Percentiles rank a stretch among this genome's conserved stretches.
phyloP scores from a whole-genome alignment of 257 asterid species.

The Solanum sejunctum region DNA sequence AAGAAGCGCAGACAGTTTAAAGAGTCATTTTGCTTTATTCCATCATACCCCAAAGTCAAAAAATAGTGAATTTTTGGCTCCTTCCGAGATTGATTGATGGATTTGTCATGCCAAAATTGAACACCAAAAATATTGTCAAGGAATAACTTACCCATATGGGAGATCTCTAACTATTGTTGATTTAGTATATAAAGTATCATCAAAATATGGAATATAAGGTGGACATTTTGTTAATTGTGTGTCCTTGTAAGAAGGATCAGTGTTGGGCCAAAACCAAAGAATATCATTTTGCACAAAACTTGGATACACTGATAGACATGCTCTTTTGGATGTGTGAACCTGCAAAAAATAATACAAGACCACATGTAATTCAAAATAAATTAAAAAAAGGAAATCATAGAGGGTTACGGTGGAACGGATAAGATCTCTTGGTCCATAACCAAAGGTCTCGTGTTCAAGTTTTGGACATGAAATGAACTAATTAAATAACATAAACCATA shows the following conservation, averaged over 20 bases:
- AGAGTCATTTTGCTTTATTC: too few relatives aligned
- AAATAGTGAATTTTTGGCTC: too few relatives aligned
- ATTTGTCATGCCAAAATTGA: not conserved
- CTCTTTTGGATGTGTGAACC: slow-evolving; percentile 68
- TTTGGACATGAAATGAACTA: too few relatives aligned
- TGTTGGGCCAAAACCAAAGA: slow-evolving; percentile 90
- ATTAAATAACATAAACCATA: too few relatives aligned
- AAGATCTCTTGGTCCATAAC: too few relatives aligned
- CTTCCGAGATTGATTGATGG: too few relatives aligned
- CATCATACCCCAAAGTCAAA: too few relatives aligned
- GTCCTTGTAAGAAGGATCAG: slow-evolving; percentile 50
- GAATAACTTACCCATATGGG: slow-evolving; percentile 48
- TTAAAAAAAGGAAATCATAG: too few relatives aligned
- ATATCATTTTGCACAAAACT: slow-evolving; percentile 65
- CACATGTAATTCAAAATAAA: too few relatives aligned
- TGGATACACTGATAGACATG: slow-evolving; percentile 78
- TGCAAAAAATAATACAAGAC: slow-evolving; percentile 6
- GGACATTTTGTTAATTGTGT: slow-evolving; percentile 46
- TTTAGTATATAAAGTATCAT: slow-evolving; percentile 53
- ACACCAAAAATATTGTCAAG: not conserved
- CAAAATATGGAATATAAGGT: slow-evolving; percentile 56
- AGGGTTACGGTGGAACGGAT: too few relatives aligned
- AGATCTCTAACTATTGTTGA: slow-evolving; percentile 50
- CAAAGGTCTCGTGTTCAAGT: too few relatives aligned
- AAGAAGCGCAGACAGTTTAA: too few relatives aligned